phyloP scores from a whole-genome alignment of 306 rosid genomes.

The Ammopiptanthus mongolicus region DNA sequence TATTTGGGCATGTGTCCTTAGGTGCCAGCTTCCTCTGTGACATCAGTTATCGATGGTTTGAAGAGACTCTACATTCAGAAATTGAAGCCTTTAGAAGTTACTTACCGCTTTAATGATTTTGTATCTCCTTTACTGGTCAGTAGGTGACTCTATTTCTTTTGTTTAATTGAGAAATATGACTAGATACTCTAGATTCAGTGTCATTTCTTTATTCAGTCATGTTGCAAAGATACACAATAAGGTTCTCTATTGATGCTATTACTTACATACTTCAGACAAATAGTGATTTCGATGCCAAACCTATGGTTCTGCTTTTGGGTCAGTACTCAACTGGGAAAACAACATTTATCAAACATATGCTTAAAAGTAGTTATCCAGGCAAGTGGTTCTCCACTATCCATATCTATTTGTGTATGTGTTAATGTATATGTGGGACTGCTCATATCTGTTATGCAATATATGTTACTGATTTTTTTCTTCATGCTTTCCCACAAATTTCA shows the following conservation, averaged over 20 bases:
- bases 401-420: background rate
- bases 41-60: constrained; percentile 85
- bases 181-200: background rate
- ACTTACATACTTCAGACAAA: constrained; percentile 51
- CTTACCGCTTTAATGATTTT: constrained; percentile 75
- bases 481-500: background rate
- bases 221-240: background rate
- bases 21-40: constrained; percentile 74
- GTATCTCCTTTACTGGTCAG: constrained; percentile 81
- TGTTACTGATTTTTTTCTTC: constrained; percentile 1
- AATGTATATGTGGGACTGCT: background rate
- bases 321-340: constrained; percentile 98
- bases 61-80: constrained; percentile 81
- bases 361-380: constrained; percentile 80
- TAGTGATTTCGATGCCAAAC: constrained; percentile 97
- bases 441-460: background rate
- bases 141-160: background rate
- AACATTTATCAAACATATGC: constrained; percentile 92
- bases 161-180: background rate
- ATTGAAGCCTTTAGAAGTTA: constrained; percentile 88
- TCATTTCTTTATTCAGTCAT: background rate
- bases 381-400: constrained; percentile 18
- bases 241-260: constrained; percentile 2
- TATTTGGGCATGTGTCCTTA: constrained; percentile 19
- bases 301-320: constrained; percentile 97